These are phyloP conservation scores for Spathaspora sp. DNA, from an alignment of 805 yeast species.

Conservation along the genomic window DNA sequence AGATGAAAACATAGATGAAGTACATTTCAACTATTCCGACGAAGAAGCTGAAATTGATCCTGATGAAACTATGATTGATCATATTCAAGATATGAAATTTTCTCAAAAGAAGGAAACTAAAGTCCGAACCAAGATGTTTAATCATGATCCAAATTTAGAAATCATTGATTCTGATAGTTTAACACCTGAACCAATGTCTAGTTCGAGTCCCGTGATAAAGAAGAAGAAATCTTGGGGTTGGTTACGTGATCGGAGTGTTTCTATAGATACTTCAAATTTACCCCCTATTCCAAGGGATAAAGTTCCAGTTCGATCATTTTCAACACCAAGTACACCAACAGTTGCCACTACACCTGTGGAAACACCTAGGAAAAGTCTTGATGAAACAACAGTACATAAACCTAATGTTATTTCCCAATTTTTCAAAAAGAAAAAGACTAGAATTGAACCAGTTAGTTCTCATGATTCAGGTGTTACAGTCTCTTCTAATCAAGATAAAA, in stretches of 20 bases:
- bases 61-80: slow-evolving; percentile 1
- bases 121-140: slow-evolving; percentile 6
- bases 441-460: slow-evolving; percentile 2
- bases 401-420: slow-evolving; percentile 35
- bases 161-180: slow-evolving; percentile 8
- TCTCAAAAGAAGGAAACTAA: slow-evolving; percentile 4
- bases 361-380: neutral
- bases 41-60: neutral
- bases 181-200: neutral
- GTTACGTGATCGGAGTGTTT: slow-evolving; percentile 29
- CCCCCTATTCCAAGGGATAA: slow-evolving; percentile 15
- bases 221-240: slow-evolving; percentile 43
- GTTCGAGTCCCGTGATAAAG: slow-evolving; percentile 10
- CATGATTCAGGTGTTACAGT: slow-evolving; percentile 19
- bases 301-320: slow-evolving; percentile 29
- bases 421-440: slow-evolving; percentile 22
- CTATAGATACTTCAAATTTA: slow-evolving; percentile 21
- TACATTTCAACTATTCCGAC: neutral
- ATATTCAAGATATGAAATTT: neutral
- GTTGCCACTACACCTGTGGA: neutral
- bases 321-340: slow-evolving; percentile 30
- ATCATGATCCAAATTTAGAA: slow-evolving; percentile 8
- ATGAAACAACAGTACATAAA: slow-evolving; percentile 1
- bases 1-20: neutral
- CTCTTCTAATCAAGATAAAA: slow-evolving; percentile 14